Percentiles rank a stretch among this genome's conserved stretches.
Conservation (phyloP, 2,329 filamentous ascomycete species). For the Apiospora kogelbergensis region DNA sequence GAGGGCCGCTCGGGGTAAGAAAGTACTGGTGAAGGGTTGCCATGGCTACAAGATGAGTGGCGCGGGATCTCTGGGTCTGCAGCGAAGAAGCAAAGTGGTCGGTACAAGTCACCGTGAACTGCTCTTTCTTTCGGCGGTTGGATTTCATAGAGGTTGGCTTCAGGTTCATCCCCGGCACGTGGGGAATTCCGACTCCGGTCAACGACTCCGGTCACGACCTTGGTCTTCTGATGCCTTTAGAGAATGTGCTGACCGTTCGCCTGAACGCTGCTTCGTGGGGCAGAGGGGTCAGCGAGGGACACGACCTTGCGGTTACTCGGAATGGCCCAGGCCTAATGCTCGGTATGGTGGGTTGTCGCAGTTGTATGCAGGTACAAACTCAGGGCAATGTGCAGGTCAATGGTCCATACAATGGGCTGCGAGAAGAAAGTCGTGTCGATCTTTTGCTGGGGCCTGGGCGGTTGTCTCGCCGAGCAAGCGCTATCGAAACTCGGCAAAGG, state of each 20-base stretch:
- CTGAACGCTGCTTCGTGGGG: neutral
- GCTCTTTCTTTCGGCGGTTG: neutral
- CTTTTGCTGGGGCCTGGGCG: neutral
- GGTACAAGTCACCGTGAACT: neutral
- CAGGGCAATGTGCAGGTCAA: neutral
- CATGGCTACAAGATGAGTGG: neutral
- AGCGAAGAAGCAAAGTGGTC: neutral
- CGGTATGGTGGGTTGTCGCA: neutral
- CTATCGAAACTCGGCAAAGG: neutral
- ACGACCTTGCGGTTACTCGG: neutral
- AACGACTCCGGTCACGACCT: neutral
- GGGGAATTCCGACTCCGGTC: neutral
- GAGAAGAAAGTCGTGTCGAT: neutral
- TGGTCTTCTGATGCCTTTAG: neutral
- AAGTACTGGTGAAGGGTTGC: neutral
- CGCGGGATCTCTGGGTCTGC: neutral
- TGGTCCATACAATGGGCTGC: neutral
- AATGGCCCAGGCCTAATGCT: neutral
- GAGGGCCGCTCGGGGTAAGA: neutral
- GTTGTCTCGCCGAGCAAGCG: neutral
- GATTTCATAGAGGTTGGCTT: neutral
- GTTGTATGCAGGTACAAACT: neutral
- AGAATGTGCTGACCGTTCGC: neutral
- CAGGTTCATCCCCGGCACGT: neutral
- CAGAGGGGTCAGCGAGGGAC: neutral